Base-by-base conservation (phyloP, 208 protist genomes). In the Trypanosoma scelopori region DNA sequence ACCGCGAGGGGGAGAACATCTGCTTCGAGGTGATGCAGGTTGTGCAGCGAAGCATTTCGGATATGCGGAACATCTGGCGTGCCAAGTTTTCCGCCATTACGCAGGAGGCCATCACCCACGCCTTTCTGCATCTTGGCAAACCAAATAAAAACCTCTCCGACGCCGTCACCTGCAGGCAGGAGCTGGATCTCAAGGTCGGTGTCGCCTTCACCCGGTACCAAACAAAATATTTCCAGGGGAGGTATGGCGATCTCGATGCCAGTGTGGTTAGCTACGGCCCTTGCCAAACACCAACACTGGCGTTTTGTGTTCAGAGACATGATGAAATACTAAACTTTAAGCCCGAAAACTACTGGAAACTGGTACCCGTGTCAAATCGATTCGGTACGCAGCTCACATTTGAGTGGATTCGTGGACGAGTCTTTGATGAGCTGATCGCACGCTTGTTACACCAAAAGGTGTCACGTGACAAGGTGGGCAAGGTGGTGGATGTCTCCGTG, bases 1-100 rank as follows among this genome's bases (percentile, higher is more conserved):
- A 99, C 83, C 83, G 96, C 18, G 97, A 99, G 61, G 97, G 97
- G 15, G 96, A 99, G 76, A 98, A 99, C 67, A 98, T 99, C 57
- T 98, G 94, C 78, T 98, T 98, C 76, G 97, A 98, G 76, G 93
- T 98, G 58, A 88, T 98, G 74, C 76, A 94, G 55, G 87, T 92
- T 16, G 87, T 94, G 50, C 69, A 65, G 22, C 65, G 71, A 11
- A 63, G 67, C 52, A 91, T 94, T 49, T 78, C 77, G 39, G 64
- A 73, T 43, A 55, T 78, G 39, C 69, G 81, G 48, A 85, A 73
- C 52, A 95, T 98, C 25, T 97, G 79, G 37, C 82, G 96, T 4
- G 94, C 93, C 0, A 78, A 91, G 53, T 99, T 99, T 74, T 97
- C 86, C 11, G 89, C 87, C 65, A 93, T 97, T 55, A 98, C 94